Conservation (phyloP, 768 basidiomycete species). For the Tylopilus cervinicoccineus region DNA sequence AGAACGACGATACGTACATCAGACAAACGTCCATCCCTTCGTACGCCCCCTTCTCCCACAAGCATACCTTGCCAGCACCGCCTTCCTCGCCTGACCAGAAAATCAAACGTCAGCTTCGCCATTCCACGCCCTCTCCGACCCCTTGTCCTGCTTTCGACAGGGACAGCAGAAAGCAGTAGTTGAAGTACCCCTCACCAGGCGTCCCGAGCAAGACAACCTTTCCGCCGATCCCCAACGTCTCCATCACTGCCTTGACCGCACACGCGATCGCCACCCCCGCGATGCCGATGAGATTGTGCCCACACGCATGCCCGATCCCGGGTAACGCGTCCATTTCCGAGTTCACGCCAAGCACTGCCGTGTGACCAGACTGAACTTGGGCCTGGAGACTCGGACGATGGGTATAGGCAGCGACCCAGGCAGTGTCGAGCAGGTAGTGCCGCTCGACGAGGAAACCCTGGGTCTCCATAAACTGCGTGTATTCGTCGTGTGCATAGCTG, state of each 20-base stretch:
- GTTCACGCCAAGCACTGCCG: constrained; percentile 57
- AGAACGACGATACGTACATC: constrained; percentile 44
- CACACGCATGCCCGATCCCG: constrained; percentile 67
- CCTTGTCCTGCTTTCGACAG: neutral
- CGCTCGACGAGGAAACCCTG: constrained; percentile 62
- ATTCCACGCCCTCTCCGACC: no score
- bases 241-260: constrained; percentile 58
- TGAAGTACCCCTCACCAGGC: constrained; percentile 46
- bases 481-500: constrained; percentile 60
- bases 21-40: constrained; percentile 71
- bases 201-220: constrained; percentile 72
- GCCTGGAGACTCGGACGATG: constrained; percentile 21
- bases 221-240: constrained; percentile 58
- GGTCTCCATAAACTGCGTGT: constrained; percentile 62
- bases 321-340: constrained; percentile 72
- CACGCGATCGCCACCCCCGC: constrained; percentile 67
- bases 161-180: neutral
- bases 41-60: constrained; percentile 70
- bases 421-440: constrained; percentile 64
- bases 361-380: neutral
- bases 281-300: constrained; percentile 79
- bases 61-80: constrained; percentile 63
- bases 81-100: constrained; percentile 43
- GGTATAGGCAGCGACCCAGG: constrained; percentile 67
- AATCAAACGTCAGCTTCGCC: neutral